phyloP scores from a whole-genome alignment of 1,139 yeast genomes.

The Hyphopichia burtonii region DNA sequence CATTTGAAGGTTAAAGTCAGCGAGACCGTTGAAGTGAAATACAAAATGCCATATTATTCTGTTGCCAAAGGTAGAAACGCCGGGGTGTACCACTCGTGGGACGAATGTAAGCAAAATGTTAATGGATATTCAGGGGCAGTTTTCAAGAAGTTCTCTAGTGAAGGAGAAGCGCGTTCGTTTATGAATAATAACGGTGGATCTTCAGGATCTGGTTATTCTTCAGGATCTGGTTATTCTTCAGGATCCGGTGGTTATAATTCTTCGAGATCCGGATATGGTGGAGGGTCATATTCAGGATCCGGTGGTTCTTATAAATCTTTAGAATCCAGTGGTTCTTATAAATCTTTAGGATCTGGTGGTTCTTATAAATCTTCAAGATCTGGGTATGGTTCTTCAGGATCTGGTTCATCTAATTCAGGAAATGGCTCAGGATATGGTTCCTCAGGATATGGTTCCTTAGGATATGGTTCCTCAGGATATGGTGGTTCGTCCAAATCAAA shows the following conservation, averaged over 20 bases:
- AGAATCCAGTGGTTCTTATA: no score
- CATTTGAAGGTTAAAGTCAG: no score
- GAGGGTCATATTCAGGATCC: no score
- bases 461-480: not conserved
- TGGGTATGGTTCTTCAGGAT: not conserved
- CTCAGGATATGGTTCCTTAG: not conserved
- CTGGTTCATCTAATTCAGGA: not conserved
- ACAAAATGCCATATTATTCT: constrained; percentile 46
- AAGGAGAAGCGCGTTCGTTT: constrained; percentile 39
- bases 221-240: no score
- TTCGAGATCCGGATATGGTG: not conserved
- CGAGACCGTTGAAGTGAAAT: no score
- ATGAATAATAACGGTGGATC: no score
- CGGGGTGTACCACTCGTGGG: constrained; percentile 59
- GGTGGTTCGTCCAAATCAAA: not conserved
- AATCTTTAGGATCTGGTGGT: no score
- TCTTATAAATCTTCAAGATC: no score
- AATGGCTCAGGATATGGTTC: not conserved
- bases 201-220: not conserved
- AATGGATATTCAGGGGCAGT: constrained; percentile 54
- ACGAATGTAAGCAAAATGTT: constrained; percentile 44
- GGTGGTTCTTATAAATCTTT: no score
- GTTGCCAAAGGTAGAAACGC: constrained; percentile 53
- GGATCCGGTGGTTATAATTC: no score
- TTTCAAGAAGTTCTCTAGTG: constrained; percentile 51